phyloP scores from a whole-genome alignment of 2,329 filamentous ascomycete genomes.

The Penicillium rolfsii region DNA sequence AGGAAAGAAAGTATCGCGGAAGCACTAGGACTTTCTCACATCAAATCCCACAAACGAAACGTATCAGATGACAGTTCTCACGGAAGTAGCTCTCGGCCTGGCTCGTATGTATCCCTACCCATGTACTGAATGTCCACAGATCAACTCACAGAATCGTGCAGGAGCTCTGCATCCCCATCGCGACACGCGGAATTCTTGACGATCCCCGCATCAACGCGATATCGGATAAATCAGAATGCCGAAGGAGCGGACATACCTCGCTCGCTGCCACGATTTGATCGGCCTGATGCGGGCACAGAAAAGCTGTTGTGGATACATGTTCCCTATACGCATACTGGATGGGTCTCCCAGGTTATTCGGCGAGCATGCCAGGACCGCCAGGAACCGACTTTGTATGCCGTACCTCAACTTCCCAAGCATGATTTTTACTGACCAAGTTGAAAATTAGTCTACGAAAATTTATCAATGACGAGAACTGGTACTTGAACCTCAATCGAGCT shows the following conservation, averaged over 20 bases:
- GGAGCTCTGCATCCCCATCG: conserved; percentile 22
- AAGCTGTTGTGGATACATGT: conserved; percentile 43
- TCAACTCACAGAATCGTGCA: not conserved
- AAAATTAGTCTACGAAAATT: conserved; percentile 43
- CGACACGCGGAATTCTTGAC: conserved; percentile 30
- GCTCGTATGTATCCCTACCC: conserved; percentile 20
- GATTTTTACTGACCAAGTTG: conserved; percentile 5
- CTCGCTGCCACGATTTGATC: conserved; percentile 36
- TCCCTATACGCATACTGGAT: conserved; percentile 37
- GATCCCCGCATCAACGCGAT: conserved; percentile 30
- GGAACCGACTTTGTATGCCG: conserved; percentile 26
- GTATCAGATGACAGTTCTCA: conserved; percentile 25
- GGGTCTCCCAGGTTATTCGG: conserved; percentile 26
- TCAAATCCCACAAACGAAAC: conserved; percentile 17
- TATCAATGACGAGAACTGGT: conserved; percentile 43
- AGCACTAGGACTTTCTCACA: conserved; percentile 15
- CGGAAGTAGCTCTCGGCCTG: conserved; percentile 20
- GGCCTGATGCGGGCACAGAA: conserved; percentile 38
- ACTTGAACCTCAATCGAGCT: conserved; percentile 39
- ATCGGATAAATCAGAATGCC: conserved; percentile 29
- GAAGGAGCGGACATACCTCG: conserved; percentile 31
- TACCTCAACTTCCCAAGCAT: not conserved
- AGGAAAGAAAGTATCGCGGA: conserved; percentile 16
- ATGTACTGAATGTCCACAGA: not conserved
- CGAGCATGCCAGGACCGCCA: conserved; percentile 32